Percentiles rank a stretch among this genome's conserved stretches.
phyloP scores from a whole-genome alignment of 202 grass and related monocot genomes.

The Zoysia matrella region DNA sequence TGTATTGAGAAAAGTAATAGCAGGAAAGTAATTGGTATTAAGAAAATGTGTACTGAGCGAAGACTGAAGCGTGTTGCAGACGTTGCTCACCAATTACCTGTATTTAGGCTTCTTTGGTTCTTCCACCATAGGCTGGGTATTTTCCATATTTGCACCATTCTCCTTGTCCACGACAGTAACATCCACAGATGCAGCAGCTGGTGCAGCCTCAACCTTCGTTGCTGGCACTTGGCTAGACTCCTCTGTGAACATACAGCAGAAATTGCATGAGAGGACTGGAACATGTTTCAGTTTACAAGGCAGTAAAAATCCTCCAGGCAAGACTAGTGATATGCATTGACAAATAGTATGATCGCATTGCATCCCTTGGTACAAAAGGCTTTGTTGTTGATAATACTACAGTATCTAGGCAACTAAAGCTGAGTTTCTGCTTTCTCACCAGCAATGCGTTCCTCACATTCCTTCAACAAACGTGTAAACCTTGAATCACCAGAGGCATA shows the following conservation, averaged over 20 bases:
- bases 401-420: not conserved
- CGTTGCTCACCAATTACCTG: slow-evolving; percentile 29
- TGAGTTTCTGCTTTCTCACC: slow-evolving; percentile 49
- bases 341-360: not conserved
- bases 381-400: not conserved
- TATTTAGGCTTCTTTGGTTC: slow-evolving; percentile 60
- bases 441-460: slow-evolving; percentile 86
- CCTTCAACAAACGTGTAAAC: slow-evolving; percentile 82
- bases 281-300: not conserved
- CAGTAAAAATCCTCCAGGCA: not conserved
- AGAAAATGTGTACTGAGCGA: too few species aligned
- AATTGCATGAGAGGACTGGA: not conserved
- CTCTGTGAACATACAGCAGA: slow-evolving; percentile 41
- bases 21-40: too few species aligned
- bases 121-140: slow-evolving; percentile 47
- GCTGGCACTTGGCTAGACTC: slow-evolving; percentile 46
- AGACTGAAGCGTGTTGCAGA: too few species aligned
- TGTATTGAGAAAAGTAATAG: too few species aligned
- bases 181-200: slow-evolving; percentile 34
- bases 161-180: slow-evolving; percentile 36
- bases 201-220: slow-evolving; percentile 29
- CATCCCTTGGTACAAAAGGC: not conserved
- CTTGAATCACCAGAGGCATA: slow-evolving; percentile 76
- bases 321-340: not conserved
- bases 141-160: slow-evolving; percentile 34